These are phyloP conservation scores for Podospora fimiseda DNA, from an alignment of 495 filamentous ascomycete genomes.

Conservation along the genomic window DNA sequence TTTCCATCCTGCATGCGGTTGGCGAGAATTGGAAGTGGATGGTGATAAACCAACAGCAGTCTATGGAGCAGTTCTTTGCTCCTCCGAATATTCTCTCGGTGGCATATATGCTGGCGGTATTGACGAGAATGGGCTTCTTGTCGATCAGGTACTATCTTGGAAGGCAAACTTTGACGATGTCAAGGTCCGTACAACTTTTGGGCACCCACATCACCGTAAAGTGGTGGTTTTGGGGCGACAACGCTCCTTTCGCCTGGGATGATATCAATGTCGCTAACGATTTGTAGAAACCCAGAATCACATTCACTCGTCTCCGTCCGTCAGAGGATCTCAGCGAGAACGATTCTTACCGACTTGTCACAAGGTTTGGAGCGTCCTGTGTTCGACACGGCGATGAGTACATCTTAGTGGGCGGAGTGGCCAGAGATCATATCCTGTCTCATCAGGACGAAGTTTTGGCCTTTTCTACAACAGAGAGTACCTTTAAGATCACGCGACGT, in stretches of 20 bases:
- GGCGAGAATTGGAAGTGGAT: constrained; percentile 34
- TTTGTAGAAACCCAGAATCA: constrained; percentile 20
- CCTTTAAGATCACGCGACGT: constrained; percentile 13
- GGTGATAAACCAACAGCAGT: constrained; percentile 40
- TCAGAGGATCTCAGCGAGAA: not conserved
- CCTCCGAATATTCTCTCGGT: constrained; percentile 24
- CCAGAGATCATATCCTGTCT: constrained; percentile 27
- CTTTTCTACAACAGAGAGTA: constrained; percentile 2
- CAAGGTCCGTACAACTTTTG: constrained; percentile 19
- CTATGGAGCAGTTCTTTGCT: constrained; percentile 52
- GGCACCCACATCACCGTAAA: too few relatives aligned
- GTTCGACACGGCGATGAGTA: constrained; percentile 11
- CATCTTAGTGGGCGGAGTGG: constrained; percentile 47
- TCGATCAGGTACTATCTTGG: constrained; percentile 51
- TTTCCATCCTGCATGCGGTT: constrained; percentile 49
- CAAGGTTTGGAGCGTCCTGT: constrained; percentile 28
- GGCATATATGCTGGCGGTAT: constrained; percentile 70
- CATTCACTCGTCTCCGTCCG: constrained; percentile 6
- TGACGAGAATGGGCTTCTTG: constrained; percentile 47
- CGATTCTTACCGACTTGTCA: constrained; percentile 9
- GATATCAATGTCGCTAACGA: too few relatives aligned
- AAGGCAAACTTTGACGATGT: constrained; percentile 25
- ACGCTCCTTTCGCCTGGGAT: too few relatives aligned
- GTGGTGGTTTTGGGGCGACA: too few relatives aligned
- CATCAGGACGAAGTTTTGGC: constrained; percentile 29